phyloP scores from a whole-genome alignment of 495 filamentous ascomycete genomes.

The Sporormia fimetaria region DNA sequence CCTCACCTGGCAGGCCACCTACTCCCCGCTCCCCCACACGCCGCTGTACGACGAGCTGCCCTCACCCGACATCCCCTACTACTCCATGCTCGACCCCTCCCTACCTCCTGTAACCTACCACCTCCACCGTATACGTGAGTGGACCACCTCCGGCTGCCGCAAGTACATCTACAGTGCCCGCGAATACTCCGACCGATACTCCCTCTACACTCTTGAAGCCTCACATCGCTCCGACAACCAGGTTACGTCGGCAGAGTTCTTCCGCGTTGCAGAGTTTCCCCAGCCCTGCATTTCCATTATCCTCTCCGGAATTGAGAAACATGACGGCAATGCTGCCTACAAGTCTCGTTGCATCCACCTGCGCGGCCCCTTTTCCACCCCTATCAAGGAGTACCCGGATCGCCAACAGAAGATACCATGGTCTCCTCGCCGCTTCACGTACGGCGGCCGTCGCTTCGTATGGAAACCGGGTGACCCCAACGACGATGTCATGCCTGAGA shows the following conservation, averaged over 20 bases:
- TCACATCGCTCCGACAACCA: conserved; percentile 16
- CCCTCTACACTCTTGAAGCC: conserved; percentile 19
- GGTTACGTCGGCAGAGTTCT: conserved; percentile 16
- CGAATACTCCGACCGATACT: conserved; percentile 20
- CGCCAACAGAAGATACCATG: conserved; percentile 17
- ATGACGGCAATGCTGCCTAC: conserved; percentile 9
- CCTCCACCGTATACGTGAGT: conserved; percentile 21
- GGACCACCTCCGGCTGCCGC: conserved; percentile 15
- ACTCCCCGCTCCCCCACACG: conserved; percentile 17
- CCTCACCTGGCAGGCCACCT: conserved; percentile 19
- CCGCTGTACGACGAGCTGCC: conserved; percentile 17
- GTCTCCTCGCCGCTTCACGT: conserved; percentile 18
- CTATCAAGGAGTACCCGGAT: conserved; percentile 20
- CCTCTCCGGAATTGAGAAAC: conserved; percentile 14
- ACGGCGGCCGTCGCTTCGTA: conserved; percentile 18
- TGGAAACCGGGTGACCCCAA: conserved; percentile 20
- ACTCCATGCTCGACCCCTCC: conserved; percentile 16
- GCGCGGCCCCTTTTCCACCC: conserved; percentile 10
- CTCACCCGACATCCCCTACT: conserved; percentile 19
- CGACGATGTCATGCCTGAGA: conserved; percentile 23
- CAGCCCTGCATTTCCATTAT: conserved; percentile 10
- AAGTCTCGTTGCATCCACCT: conserved; percentile 19
- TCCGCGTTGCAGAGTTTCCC: conserved; percentile 18
- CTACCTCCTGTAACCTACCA: conserved; percentile 16
- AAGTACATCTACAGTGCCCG: conserved; percentile 21